A percentile compares a stretch with the other conserved stretches of the same genome.
Evolutionary conservation across 495 filamentous ascomycete genomes (phyloP).

Genomic region (Daldinia concentrica): DNA sequence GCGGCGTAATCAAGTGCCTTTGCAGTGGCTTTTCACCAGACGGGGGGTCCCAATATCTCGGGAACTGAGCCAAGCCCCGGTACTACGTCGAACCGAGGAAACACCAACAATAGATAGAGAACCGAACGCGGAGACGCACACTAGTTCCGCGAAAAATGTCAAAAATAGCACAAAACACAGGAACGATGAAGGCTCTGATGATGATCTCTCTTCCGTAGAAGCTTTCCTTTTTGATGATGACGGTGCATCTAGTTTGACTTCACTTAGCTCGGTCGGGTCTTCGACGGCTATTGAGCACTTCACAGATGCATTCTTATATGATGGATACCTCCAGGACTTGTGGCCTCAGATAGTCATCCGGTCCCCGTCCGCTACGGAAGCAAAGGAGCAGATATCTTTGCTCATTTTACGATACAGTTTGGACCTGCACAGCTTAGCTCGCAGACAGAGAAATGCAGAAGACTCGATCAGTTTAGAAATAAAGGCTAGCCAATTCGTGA

Average conservation of each 20-base stretch:
- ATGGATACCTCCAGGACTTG: constrained; percentile 3
- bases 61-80: no score
- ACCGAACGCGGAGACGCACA: no score
- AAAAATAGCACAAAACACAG: neutral
- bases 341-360: constrained; percentile 9
- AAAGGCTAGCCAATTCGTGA: constrained; percentile 7
- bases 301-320: constrained; percentile 6
- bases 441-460: neutral
- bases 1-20: no score
- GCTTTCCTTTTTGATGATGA: constrained; percentile 1
- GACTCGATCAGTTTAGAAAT: neutral
- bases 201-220: constrained; percentile 2
- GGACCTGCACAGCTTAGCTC: constrained; percentile 4
- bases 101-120: no score
- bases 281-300: neutral
- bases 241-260: neutral
- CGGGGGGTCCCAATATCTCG: no score
- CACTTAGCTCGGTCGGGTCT: neutral
- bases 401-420: constrained; percentile 8
- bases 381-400: neutral
- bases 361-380: neutral
- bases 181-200: neutral
- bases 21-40: no score
- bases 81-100: no score
- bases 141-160: neutral